phyloP scores from a whole-genome alignment of 1,284 basidiomycete genomes.

The Anthracocystis setariae region DNA sequence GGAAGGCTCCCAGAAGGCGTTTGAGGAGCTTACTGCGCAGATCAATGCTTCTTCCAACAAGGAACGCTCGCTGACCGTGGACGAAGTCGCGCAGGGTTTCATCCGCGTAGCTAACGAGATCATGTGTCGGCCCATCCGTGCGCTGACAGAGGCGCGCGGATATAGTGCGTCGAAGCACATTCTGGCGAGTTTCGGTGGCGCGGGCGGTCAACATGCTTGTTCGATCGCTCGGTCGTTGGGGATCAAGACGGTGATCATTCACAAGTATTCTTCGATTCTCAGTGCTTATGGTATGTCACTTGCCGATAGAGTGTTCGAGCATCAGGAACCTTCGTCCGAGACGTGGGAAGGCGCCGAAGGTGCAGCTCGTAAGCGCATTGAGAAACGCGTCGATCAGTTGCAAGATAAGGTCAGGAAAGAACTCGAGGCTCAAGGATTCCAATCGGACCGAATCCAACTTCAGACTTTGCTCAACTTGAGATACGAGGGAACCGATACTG shows the following conservation, averaged over 20 bases:
- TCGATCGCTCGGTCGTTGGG: slow-evolving; percentile 83
- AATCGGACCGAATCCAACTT: slow-evolving; percentile 75
- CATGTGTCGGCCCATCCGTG: slow-evolving; percentile 91
- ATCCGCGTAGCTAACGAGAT: slow-evolving; percentile 65
- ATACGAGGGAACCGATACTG: slow-evolving; percentile 79
- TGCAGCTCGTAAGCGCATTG: slow-evolving; percentile 18
- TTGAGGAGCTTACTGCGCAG: slow-evolving; percentile 75
- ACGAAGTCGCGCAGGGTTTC: slow-evolving; percentile 86
- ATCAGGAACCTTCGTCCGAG: slow-evolving; percentile 85
- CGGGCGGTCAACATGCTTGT: slow-evolving; percentile 91
- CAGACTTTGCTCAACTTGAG: slow-evolving; percentile 81
- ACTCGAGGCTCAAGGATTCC: slow-evolving; percentile 82
- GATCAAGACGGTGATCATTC: slow-evolving; percentile 84
- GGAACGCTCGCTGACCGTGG: slow-evolving; percentile 73
- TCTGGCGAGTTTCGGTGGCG: slow-evolving; percentile 90
- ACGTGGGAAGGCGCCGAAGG: slow-evolving; percentile 69
- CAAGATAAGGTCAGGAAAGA: slow-evolving; percentile 74
- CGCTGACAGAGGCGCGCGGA: slow-evolving; percentile 88
- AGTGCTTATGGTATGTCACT: slow-evolving; percentile 89
- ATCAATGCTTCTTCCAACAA: slow-evolving; percentile 76
- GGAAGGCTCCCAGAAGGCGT: slow-evolving; percentile 72
- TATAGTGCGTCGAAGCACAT: slow-evolving; percentile 85
- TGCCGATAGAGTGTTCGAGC: slow-evolving; percentile 79
- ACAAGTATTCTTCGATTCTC: slow-evolving; percentile 84
- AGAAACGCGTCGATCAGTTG: slow-evolving; percentile 70